These are phyloP conservation scores for Hypoxylon sp. DNA, from an alignment of 2,329 filamentous ascomycete species.

Conservation along the genomic window DNA sequence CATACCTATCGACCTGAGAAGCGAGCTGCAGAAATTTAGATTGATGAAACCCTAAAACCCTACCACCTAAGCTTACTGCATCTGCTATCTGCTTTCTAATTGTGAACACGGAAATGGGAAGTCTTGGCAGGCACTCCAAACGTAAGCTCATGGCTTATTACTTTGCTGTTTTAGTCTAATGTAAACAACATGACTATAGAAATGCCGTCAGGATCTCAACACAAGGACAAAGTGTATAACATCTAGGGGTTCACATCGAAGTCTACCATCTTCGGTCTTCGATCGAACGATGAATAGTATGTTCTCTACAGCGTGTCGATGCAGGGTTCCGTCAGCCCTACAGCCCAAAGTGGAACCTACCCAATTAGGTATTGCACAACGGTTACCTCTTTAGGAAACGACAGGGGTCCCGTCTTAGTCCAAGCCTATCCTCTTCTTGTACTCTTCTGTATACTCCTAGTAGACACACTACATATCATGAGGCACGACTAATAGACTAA, in stretches of 20 bases:
- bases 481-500: conserved; percentile 20
- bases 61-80: conserved; percentile 3
- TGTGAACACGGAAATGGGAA: conserved; percentile 12
- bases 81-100: conserved; percentile 4
- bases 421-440: conserved; percentile 13
- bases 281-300: conserved; percentile 19
- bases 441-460: neutral
- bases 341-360: conserved; percentile 24
- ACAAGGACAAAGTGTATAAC: neutral
- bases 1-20: neutral
- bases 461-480: conserved; percentile 5
- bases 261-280: conserved; percentile 21
- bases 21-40: neutral
- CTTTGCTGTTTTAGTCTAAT: conserved; percentile 8
- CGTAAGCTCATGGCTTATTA: neutral
- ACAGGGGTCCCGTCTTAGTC: conserved; percentile 6
- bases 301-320: conserved; percentile 12
- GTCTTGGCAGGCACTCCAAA: conserved; percentile 1
- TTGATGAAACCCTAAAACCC: conserved; percentile 1
- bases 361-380: conserved; percentile 5
- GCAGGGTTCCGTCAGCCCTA: conserved; percentile 18
- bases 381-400: conserved; percentile 19
- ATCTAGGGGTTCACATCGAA: conserved; percentile 1
- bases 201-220: neutral
- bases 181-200: neutral